Base-by-base conservation (phyloP, 1,139 yeast genomes). In the Ogataea hybrid region DNA sequence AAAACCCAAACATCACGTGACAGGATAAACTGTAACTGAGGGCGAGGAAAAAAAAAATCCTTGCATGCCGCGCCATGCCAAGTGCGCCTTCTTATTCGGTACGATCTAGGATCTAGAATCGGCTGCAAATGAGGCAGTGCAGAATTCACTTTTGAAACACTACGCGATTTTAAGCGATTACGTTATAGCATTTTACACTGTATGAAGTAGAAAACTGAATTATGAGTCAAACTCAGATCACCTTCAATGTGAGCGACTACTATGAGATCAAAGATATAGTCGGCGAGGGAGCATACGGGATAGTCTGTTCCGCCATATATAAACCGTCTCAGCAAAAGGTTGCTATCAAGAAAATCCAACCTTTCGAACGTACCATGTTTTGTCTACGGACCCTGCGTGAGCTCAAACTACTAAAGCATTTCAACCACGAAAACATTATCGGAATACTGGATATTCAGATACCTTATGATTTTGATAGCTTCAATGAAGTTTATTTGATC, bases 271-370 rank as follows among this genome's bases (percentile, higher is more conserved):
- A 81, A 32, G 94, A 86, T 54, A 79, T 90, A 14, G 86, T 62
- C 0, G 98, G 98, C 6, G 97, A 90, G 63, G 98, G 98, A n/a
- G 98, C 98, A 1, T 92, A 92, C 58, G 98, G 98, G 4, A 79
- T 92, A 12, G 98, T 92, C 16, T 90, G 97, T 59, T 82, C 95
- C 20, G 98, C 97, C 0, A 67, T 84, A 14, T 96, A 92, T 65
- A 77, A 79, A 56, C 97, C 97, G 4, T 78, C 95, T 6, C 82
- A 84, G 46, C 94, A 87, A 52, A 82, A 82, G 56, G 97, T 94
- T 15, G 98, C 98, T 39, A 90, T 92, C 57, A 92, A 92, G 67
- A 90, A 88, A 68, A 88, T 92, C 45, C 87, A 86, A 55, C 97
- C 97, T 6, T 92, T 92, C 64, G 96, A 87, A 57, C 76, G 95